Conservation (phyloP, 148 eudicot species). For the Vaccinium macrocarpon region DNA sequence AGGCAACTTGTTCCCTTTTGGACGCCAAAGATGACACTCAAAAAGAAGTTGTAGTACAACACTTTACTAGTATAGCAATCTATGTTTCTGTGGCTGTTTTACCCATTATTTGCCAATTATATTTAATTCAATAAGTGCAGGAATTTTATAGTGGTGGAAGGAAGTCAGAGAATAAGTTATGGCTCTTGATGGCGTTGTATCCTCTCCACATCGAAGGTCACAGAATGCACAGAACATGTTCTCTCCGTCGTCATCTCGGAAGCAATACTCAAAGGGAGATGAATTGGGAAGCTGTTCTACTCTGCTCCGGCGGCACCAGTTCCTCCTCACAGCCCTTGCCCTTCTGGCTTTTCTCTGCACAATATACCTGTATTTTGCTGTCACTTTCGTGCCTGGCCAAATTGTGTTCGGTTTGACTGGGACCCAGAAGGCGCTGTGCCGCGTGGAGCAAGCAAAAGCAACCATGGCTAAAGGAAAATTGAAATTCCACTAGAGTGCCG, state of each 20-base stretch:
- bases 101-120: not conserved
- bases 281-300: conserved; percentile 56
- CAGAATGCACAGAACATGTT: conserved; percentile 40
- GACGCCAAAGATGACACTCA: not conserved
- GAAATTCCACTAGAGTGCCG: conserved; percentile 39
- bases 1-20: not conserved
- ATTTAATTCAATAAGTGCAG: not conserved
- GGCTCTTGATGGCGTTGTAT: conserved; percentile 11
- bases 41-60: not conserved
- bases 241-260: conserved; percentile 38
- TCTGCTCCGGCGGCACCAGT: conserved; percentile 71
- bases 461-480: conserved; percentile 56
- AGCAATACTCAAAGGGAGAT: conserved; percentile 40
- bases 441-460: conserved; percentile 42
- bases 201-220: conserved; percentile 54
- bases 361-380: conserved; percentile 81
- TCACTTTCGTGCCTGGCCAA: conserved; percentile 57
- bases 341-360: conserved; percentile 77
- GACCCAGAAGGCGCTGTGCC: conserved; percentile 56
- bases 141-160: not conserved
- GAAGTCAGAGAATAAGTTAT: not conserved
- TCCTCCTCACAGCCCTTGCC: conserved; percentile 74
- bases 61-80: not conserved
- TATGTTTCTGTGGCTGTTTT: not conserved
- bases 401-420: conserved; percentile 56